Evolutionary conservation across 2,329 filamentous ascomycete species (phyloP), one percentile per base, ranked within the genome.

Genomic region (Ophiostoma australiae): DNA sequence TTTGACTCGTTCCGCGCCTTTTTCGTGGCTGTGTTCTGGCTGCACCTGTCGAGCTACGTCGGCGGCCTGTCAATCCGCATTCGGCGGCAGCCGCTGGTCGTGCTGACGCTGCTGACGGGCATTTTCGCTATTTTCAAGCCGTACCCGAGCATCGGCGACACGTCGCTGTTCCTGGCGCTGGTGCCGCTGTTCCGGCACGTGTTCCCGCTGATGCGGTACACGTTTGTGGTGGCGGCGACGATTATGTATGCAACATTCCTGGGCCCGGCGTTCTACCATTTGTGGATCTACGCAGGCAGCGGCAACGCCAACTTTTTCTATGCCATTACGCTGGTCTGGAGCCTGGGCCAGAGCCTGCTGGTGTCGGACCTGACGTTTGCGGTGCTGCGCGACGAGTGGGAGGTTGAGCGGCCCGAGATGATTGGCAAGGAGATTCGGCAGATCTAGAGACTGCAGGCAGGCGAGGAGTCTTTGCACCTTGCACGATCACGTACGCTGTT

Each of bases 261-360:
- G 0, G 95, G 95, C 0, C 95, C 95, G 1, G 93, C 94, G 0
- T 99, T 99, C 78, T 97, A 98, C 79, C 90, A 99, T 78, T 84
- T 99, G 5, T 99, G 95, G 95, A 94, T 99, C 72, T 99, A 98
- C 78, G 95, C 95, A 2, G 95, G 95, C 68, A 97, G 93, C 71
- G 95, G 95, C 37, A 99, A 99, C 77, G 95, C 95, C 72, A 99
- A 99, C 79, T 99, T 99, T 82, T 99, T 99, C 82, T 99, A 99
- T 78, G 95, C 95, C 74, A 98, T 99, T 76, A 99, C 95, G 0
- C 82, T 99, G n/a, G 95, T 99, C 0, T 99, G 95, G 95, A 97
- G 93, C 78, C 80, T 99, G 33, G 95, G 93, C 0, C 85, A 97
- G 75, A 94, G 93, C 52, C 84, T 99, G 73, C 82, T 99, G 39